A percentile compares a stretch with the other conserved stretches of the same genome.
Evolutionary conservation across 164 flowering plant genomes (phyloP).

Genomic region (grape (Vitis vinifera)): ASM3070453v1 NC_081805.1:27530501-27531000

Average conservation of each 20-base stretch:
- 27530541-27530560: conserved; percentile 96
- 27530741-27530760: too few species aligned
- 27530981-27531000: too few species aligned
- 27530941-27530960: too few species aligned
- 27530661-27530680: neutral
- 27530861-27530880: too few species aligned
- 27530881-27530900: neutral
- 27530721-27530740: too few species aligned
- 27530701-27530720: neutral
- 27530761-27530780: too few species aligned
- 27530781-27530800: too few species aligned
- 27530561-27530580: conserved; percentile 84
- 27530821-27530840: too few species aligned
- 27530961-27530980: neutral
- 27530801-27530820: too few species aligned
- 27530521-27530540: conserved; percentile 96
- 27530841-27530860: too few species aligned
- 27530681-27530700: neutral
- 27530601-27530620: neutral
- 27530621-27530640: neutral
- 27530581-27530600: neutral
- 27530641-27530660: neutral
- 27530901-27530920: neutral
- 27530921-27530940: too few species aligned
- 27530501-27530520: conserved; percentile 94